Conservation (phyloP, 129 eudicot genomes). For the Saposhnikovia divaricata region DNA sequence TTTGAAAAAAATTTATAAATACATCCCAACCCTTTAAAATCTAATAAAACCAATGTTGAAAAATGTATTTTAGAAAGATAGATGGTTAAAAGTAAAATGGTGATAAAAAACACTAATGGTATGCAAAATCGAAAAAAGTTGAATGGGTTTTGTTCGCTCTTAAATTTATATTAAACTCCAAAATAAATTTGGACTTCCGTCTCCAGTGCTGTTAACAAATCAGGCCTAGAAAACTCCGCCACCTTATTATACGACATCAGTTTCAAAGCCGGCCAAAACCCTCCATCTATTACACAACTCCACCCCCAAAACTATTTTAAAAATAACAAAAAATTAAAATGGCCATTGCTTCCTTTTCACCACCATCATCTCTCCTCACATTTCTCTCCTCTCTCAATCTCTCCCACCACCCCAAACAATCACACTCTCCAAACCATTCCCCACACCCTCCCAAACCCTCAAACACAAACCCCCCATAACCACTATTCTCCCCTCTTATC, state of each 20-base stretch:
- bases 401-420: constrained; percentile 7
- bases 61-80: too few species aligned
- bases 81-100: too few species aligned
- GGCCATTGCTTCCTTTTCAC: background rate
- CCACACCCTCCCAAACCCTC: constrained; percentile 10
- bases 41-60: too few species aligned
- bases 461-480: constrained; percentile 13
- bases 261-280: background rate
- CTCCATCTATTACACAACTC: background rate
- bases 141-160: too few species aligned
- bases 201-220: too few species aligned
- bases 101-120: too few species aligned
- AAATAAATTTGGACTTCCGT: too few species aligned
- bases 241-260: background rate
- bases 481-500: constrained; percentile 16
- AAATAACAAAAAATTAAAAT: background rate
- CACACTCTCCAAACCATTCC: constrained; percentile 1
- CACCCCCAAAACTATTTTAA: background rate
- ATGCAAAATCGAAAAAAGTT: too few species aligned
- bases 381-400: constrained; percentile 30
- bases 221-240: background rate
- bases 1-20: too few species aligned
- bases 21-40: too few species aligned
- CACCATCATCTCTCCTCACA: constrained; percentile 13
- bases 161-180: too few species aligned